These are phyloP conservation scores for Nannochloris sp. DNA, from an alignment of 139 green algal genomes.

Conservation along the genomic window DNA sequence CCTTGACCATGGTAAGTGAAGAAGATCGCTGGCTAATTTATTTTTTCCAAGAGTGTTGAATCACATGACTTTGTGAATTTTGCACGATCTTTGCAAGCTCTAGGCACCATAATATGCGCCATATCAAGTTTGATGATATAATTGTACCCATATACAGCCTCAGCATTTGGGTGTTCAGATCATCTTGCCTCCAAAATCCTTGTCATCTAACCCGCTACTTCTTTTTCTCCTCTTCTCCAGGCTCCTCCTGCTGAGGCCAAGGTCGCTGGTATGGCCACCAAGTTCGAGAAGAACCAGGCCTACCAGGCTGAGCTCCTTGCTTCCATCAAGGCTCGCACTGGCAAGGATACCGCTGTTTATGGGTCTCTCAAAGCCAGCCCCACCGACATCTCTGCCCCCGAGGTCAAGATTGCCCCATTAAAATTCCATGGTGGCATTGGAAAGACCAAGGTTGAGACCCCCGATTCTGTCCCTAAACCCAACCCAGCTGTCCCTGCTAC, in stretches of 20 bases:
- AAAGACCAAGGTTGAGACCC: background rate
- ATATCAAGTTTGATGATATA: background rate
- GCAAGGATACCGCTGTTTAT: background rate
- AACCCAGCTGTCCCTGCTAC: background rate
- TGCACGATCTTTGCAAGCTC: background rate
- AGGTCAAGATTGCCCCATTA: background rate
- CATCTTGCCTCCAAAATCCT: too few relatives aligned
- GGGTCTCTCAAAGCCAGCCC: background rate
- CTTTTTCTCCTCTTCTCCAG: too few relatives aligned
- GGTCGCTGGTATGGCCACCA: background rate
- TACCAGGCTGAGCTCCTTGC: conserved; percentile 7
- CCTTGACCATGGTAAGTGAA: background rate
- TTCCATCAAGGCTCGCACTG: conserved; percentile 1
- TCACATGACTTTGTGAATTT: too few relatives aligned
- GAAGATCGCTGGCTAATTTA: background rate
- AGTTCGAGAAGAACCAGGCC: background rate
- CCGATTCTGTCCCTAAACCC: background rate
- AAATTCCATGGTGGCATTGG: background rate
- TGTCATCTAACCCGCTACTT: too few relatives aligned
- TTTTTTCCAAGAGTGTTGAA: background rate
- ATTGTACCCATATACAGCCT: background rate
- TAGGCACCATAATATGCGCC: background rate
- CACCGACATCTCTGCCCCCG: background rate
- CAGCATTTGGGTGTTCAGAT: too few relatives aligned
- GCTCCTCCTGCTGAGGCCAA: background rate